Evolutionary conservation across 306 rosid species (phyloP), one percentile per base, ranked within the genome.

Genomic region (Abrus precatorius): DNA sequence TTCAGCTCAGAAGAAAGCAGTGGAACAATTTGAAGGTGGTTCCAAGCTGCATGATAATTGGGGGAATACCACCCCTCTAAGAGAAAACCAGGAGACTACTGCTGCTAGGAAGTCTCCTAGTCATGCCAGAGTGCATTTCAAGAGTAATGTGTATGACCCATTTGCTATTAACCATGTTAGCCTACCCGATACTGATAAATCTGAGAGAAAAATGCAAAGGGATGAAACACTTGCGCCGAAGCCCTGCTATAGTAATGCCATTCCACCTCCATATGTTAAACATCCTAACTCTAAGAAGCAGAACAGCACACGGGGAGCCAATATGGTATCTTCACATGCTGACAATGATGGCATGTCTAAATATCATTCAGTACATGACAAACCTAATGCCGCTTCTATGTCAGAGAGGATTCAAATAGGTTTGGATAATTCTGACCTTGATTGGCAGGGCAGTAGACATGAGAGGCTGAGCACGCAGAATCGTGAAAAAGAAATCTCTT

Each of bases 261-360:
- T 85, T 61, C 97, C 97, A 9, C 99, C 99, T 75, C 99, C 99
- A 33, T 93, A 93, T 70, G 84, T 96, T 61, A 96, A 96, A 80
- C 82, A 96, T 77, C 82, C 86, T 49, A 82, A 74, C 70, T 83
- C 82, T 72, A 90, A 87, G 84, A 76, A 75, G 67, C 90, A 86
- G 82, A 86, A 67, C 74, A 70, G 62, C 68, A 83, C 82, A 64
- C 49, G 6, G 57, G 89, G 55, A 43, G 47, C 75, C 77, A 76
- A 81, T 75, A 29, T 13, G 9, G 90, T 85, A 74, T 85, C 87
- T 77, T 62, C 88, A 36, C 81, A 84, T 73, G 74, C 72, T 5
- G 88, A 88, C 53, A 81, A 75, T 48, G 77, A 61, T 2, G 82
- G 74, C 30, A 50, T 85, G 86, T 56, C 86, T 33, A 77, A 62